Conservation (phyloP, 352 stramenopile species). For the Aphanomyces astaci region DNA sequence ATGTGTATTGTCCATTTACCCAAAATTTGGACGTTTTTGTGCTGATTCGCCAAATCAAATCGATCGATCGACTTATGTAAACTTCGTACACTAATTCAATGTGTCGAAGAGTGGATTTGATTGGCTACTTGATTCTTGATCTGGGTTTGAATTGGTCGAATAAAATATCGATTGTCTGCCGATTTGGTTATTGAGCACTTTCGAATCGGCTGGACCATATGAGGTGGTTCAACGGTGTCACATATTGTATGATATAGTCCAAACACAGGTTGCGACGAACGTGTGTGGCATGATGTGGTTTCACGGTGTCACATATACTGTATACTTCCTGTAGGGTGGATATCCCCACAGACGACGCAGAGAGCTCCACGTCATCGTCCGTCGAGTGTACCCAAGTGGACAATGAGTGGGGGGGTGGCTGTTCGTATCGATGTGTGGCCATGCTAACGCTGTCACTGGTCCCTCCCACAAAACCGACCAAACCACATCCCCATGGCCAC, state of each 20-base stretch:
- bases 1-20: too few relatives aligned
- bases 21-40: too few relatives aligned
- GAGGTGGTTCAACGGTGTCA: too few relatives aligned
- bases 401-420: neutral
- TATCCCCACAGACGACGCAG: neutral
- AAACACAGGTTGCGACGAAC: too few relatives aligned
- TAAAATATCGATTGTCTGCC: too few relatives aligned
- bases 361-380: neutral
- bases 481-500: neutral
- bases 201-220: too few relatives aligned
- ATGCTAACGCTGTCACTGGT: slow-evolving; percentile 13
- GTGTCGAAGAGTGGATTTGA: neutral
- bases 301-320: neutral
- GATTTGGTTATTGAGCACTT: too few relatives aligned
- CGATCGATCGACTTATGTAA: neutral
- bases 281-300: neutral
- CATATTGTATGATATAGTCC: too few relatives aligned
- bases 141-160: neutral
- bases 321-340: neutral
- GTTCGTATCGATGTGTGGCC: slow-evolving; percentile 5
- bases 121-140: neutral
- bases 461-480: neutral
- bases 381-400: neutral
- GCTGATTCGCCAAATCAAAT: too few relatives aligned
- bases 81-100: neutral